These are phyloP conservation scores for Penium margaritaceum DNA, from an alignment of 139 green algal genomes.

Conservation along the genomic window DNA sequence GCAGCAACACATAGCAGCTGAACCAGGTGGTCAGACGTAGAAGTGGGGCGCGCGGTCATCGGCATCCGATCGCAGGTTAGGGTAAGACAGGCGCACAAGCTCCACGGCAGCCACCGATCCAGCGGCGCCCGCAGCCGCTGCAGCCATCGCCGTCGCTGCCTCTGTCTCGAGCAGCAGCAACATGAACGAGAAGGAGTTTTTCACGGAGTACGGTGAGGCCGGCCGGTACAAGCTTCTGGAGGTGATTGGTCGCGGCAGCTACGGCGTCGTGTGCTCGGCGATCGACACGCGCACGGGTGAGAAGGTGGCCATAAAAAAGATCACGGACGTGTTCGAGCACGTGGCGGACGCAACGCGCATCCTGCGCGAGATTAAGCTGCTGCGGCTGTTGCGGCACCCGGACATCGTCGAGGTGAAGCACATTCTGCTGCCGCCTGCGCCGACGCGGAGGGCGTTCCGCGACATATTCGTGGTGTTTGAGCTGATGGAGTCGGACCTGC, in stretches of 20 bases:
- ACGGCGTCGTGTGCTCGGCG: constrained; percentile 87
- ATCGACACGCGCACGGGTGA: constrained; percentile 80
- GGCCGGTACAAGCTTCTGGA: constrained; percentile 69
- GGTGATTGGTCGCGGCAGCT: constrained; percentile 87
- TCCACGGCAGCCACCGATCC: too few relatives aligned
- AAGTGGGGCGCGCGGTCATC: too few relatives aligned
- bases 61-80: too few relatives aligned
- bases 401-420: constrained; percentile 79
- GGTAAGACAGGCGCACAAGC: too few relatives aligned
- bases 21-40: too few relatives aligned
- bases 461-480: constrained; percentile 99
- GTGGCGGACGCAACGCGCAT: constrained; percentile 95
- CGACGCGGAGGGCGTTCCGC: constrained; percentile 77
- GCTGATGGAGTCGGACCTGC: constrained; percentile 97
- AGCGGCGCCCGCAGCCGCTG: too few relatives aligned
- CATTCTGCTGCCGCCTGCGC: constrained; percentile 95
- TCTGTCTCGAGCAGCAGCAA: too few relatives aligned
- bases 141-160: too few relatives aligned
- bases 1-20: too few relatives aligned
- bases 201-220: constrained; percentile 72
- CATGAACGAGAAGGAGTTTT: constrained; percentile 71
- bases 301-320: constrained; percentile 96
- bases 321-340: constrained; percentile 98
- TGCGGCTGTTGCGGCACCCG: constrained; percentile 89
- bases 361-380: constrained; percentile 95